Percentiles rank a stretch among this genome's conserved stretches.
Evolutionary conservation across 1,139 yeast genomes (phyloP).

Genomic region (Saccharomyces hybrid): DNA sequence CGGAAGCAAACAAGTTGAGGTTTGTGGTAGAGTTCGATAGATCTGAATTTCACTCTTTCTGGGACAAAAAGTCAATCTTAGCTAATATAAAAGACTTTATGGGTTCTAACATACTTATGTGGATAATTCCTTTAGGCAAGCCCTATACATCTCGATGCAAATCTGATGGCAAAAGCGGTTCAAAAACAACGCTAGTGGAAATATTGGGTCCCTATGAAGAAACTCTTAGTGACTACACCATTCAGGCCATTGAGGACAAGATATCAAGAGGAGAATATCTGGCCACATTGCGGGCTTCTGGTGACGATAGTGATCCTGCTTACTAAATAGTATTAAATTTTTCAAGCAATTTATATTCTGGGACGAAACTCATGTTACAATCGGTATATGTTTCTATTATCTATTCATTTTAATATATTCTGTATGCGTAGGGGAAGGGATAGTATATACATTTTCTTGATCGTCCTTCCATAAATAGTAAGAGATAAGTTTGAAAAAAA

Average conservation of each 20-base stretch:
- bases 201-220: slow-evolving; percentile 18
- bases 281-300: slow-evolving; percentile 13
- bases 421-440: background rate
- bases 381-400: background rate
- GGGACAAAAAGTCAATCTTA: slow-evolving; percentile 15
- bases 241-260: slow-evolving; percentile 11
- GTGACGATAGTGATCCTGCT: slow-evolving; percentile 6
- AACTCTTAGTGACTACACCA: slow-evolving; percentile 10
- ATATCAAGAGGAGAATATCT: slow-evolving; percentile 16
- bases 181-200: background rate
- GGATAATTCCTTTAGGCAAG: slow-evolving; percentile 20
- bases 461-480: background rate
- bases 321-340: background rate
- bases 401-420: background rate
- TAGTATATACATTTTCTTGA: background rate
- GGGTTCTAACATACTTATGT: slow-evolving; percentile 16
- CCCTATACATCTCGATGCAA: background rate
- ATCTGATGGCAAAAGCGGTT: background rate
- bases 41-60: slow-evolving; percentile 9
- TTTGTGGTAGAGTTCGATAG: slow-evolving; percentile 18
- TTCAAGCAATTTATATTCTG: background rate
- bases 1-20: slow-evolving; percentile 11
- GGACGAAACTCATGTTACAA: background rate
- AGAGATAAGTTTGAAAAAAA: background rate
- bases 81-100: slow-evolving; percentile 17